These are phyloP conservation scores for Globisporangium alternatum DNA, from an alignment of 352 stramenopile species.

Conservation along the genomic window DNA sequence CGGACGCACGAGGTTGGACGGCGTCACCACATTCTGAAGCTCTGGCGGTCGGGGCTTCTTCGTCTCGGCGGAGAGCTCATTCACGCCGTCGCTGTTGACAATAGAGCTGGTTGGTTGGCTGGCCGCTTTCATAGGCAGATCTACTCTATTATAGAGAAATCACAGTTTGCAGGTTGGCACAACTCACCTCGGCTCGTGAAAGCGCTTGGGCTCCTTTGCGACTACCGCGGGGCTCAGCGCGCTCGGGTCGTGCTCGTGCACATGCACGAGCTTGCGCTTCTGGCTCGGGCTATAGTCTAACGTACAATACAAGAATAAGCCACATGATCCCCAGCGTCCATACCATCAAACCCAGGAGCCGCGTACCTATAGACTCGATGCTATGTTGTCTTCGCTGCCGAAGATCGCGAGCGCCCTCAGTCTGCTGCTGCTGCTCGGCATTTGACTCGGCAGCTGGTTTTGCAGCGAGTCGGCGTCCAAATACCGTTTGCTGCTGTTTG, in stretches of 20 bases:
- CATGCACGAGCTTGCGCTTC: conserved; percentile 64
- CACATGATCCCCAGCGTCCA: neutral
- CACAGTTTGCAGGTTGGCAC: neutral
- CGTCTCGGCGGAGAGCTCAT: neutral
- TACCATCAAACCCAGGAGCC: neutral
- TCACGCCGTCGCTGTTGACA: neutral
- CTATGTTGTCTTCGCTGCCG: conserved; percentile 10
- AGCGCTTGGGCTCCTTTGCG: conserved; percentile 58
- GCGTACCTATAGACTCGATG: conserved; percentile 11
- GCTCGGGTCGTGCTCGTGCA: conserved; percentile 37
- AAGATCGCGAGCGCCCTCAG: conserved; percentile 2
- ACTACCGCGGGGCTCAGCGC: conserved; percentile 28
- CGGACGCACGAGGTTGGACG: conserved; percentile 51
- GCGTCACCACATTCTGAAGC: conserved; percentile 31
- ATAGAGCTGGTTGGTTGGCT: neutral
- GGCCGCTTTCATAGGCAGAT: neutral
- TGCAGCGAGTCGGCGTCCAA: neutral
- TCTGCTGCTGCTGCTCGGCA: neutral
- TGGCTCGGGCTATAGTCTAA: conserved; percentile 55
- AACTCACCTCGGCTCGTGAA: conserved; percentile 44
- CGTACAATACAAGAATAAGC: conserved; percentile 15
- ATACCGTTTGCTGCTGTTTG: neutral
- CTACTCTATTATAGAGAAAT: neutral
- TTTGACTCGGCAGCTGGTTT: neutral
- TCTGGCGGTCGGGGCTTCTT: neutral